Evolutionary conservation across 768 basidiomycete genomes (phyloP).

Genomic region (Gloeopeniophorella convolvens): DNA sequence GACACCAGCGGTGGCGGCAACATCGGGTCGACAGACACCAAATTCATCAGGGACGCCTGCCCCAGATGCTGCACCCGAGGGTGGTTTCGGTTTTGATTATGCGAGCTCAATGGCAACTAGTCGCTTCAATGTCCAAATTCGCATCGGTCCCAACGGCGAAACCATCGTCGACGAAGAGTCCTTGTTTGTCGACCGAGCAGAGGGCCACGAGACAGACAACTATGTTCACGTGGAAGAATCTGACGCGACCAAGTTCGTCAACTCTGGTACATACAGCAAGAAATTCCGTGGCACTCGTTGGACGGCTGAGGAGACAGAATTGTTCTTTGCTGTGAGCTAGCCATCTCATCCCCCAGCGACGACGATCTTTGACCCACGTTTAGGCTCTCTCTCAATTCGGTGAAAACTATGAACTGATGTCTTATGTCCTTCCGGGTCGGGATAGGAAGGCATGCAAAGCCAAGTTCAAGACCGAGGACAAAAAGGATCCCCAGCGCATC

Average conservation of each 20-base stretch:
- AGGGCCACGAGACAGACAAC: slow-evolving; percentile 59
- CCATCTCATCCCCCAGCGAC: background rate
- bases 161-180: slow-evolving; percentile 84
- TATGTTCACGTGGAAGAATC: slow-evolving; percentile 80
- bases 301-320: slow-evolving; percentile 85
- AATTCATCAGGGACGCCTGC: slow-evolving; percentile 8
- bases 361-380: slow-evolving; percentile 1
- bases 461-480: slow-evolving; percentile 90
- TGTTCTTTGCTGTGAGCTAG: slow-evolving; percentile 73
- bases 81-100: slow-evolving; percentile 63
- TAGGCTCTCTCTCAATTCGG: slow-evolving; percentile 91
- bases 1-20: background rate
- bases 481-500: slow-evolving; percentile 68
- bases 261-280: slow-evolving; percentile 75
- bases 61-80: slow-evolving; percentile 36
- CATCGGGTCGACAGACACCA: background rate
- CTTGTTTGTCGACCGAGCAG: slow-evolving; percentile 66
- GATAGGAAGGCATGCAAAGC: slow-evolving; percentile 88
- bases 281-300: slow-evolving; percentile 79
- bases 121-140: slow-evolving; percentile 78
- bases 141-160: slow-evolving; percentile 82
- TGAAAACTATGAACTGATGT: slow-evolving; percentile 90
- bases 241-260: slow-evolving; percentile 79
- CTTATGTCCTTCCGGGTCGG: slow-evolving; percentile 75
- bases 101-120: slow-evolving; percentile 55